These are phyloP conservation scores for Gossypium raimondii DNA, from an alignment of 345 rosid species.

Conservation along the genomic window DNA sequence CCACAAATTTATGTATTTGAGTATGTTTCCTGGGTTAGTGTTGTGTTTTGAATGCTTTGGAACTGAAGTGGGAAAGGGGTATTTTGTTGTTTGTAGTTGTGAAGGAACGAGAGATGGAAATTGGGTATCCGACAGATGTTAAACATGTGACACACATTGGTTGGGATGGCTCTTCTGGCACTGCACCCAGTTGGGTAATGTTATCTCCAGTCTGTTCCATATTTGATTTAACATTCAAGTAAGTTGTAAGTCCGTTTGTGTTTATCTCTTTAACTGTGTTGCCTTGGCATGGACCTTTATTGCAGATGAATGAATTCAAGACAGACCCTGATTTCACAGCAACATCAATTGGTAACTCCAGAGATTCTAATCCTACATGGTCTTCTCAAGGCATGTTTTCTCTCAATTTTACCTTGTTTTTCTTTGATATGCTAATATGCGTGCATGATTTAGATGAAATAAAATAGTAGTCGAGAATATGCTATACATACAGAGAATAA, in stretches of 20 bases:
- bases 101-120: constrained; percentile 80
- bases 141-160: constrained; percentile 95
- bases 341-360: constrained; percentile 49
- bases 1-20: neutral
- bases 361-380: constrained; percentile 58
- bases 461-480: neutral
- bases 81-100: constrained; percentile 38
- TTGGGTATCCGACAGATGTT: constrained; percentile 92
- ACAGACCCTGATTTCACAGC: constrained; percentile 59
- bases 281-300: neutral
- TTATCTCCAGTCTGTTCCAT: neutral
- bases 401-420: neutral
- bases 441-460: neutral
- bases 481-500: too few species aligned
- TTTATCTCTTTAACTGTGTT: constrained; percentile 2
- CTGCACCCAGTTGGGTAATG: constrained; percentile 88
- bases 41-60: constrained; percentile 4
- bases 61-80: constrained; percentile 1
- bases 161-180: constrained; percentile 68
- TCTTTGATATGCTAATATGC: neutral
- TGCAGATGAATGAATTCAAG: constrained; percentile 85
- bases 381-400: constrained; percentile 58
- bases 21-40: constrained; percentile 1
- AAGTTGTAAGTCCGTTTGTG: neutral
- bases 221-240: neutral